Conservation (phyloP, 1,284 basidiomycete genomes). For the Taiwanofungus camphoratus region DNA sequence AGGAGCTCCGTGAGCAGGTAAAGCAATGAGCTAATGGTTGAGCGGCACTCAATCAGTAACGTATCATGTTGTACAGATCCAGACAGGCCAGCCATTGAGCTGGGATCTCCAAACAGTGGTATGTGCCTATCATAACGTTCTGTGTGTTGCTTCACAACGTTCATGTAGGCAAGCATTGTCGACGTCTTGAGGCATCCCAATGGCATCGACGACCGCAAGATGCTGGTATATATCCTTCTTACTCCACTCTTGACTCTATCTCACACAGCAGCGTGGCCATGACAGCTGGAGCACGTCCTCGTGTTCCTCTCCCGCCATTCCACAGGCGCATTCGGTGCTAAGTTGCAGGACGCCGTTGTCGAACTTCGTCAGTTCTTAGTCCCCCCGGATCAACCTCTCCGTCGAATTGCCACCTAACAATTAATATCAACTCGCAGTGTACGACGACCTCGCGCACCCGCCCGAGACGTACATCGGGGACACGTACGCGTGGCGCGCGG, state of each 20-base stretch:
- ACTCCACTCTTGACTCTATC: slow-evolving; percentile 12
- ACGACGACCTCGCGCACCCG: slow-evolving; percentile 77
- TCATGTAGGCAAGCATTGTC: slow-evolving; percentile 26
- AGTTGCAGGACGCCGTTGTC: slow-evolving; percentile 49
- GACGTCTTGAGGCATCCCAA: slow-evolving; percentile 54
- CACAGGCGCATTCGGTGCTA: slow-evolving; percentile 37
- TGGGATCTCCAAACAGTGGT: slow-evolving; percentile 39
- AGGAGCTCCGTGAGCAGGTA: slow-evolving; percentile 42
- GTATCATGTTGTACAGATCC: slow-evolving; percentile 31
- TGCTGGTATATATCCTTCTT: slow-evolving; percentile 36
- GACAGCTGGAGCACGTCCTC: slow-evolving; percentile 71
- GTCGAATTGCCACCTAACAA: too few species aligned
- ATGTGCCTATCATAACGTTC: slow-evolving; percentile 17
- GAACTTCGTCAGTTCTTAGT: slow-evolving; percentile 54
- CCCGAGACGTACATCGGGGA: slow-evolving; percentile 62
- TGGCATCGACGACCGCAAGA: slow-evolving; percentile 64
- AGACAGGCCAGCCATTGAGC: slow-evolving; percentile 34
- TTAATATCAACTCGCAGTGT: slow-evolving; percentile 38
- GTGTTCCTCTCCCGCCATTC: slow-evolving; percentile 57
- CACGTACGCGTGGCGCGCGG: slow-evolving; percentile 55
- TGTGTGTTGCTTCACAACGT: background rate
- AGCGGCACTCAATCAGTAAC: too few species aligned
- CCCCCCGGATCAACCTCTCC: too few species aligned
- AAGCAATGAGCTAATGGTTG: slow-evolving; percentile 5
- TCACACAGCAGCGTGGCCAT: background rate